Evolutionary conservation across 2,329 filamentous ascomycete species (phyloP).

Genomic region (Colletotrichum tropicicola): DNA sequence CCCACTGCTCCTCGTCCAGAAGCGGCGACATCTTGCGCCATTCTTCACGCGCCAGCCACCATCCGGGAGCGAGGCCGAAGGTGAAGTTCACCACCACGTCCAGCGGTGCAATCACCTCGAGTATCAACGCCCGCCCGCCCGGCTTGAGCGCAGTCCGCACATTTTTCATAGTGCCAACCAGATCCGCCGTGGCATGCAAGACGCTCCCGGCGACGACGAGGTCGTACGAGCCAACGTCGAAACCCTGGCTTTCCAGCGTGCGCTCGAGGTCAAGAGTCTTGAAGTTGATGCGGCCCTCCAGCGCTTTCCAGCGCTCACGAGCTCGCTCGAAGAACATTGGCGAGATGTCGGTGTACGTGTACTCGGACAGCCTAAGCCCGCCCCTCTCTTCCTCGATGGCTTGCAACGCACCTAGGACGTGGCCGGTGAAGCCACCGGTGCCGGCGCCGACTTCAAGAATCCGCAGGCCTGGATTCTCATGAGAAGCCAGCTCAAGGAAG

Average conservation of each 20-base stretch:
- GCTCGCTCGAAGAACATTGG: constrained; percentile 42
- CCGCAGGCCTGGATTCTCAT: constrained; percentile 41
- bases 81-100: neutral
- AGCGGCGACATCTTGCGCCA: neutral
- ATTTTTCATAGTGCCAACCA: constrained; percentile 34
- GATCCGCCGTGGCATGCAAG: constrained; percentile 45
- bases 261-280: constrained; percentile 37
- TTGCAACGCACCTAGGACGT: constrained; percentile 31
- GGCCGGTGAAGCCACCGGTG: constrained; percentile 40
- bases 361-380: constrained; percentile 1
- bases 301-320: constrained; percentile 37
- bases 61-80: neutral
- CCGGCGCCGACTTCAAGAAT: constrained; percentile 48
- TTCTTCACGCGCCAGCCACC: neutral
- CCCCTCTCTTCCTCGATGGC: neutral
- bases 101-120: neutral
- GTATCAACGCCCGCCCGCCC: constrained; percentile 31
- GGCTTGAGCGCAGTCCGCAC: constrained; percentile 38
- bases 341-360: constrained; percentile 38
- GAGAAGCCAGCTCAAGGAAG: constrained; percentile 33
- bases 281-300: constrained; percentile 32
- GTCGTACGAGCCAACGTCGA: constrained; percentile 41
- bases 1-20: neutral
- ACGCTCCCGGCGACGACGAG: constrained; percentile 46
- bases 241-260: constrained; percentile 40